A percentile compares a stretch with the other conserved stretches of the same genome.
Conservation (phyloP, 2,329 filamentous ascomycete species). For the Calonectria pseudoturangicola region DNA sequence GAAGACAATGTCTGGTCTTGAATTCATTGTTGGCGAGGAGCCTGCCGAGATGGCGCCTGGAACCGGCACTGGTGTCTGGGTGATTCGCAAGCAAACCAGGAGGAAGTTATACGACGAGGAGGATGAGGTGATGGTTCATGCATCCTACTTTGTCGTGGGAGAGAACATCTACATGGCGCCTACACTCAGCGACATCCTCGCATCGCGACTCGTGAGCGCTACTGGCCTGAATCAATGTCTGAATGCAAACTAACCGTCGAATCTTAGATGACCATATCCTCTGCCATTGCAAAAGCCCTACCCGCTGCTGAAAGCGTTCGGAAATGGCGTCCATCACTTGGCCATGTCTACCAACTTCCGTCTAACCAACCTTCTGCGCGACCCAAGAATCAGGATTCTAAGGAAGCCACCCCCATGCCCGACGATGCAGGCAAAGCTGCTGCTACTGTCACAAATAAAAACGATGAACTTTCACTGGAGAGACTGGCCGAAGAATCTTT, state of each 20-base stretch:
- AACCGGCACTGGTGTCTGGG: constrained; percentile 81
- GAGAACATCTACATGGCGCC: constrained; percentile 82
- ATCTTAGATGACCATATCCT: constrained; percentile 71
- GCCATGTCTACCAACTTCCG: constrained; percentile 70
- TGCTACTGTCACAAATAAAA: constrained; percentile 57
- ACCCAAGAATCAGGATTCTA: constrained; percentile 62
- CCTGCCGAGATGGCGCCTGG: constrained; percentile 78
- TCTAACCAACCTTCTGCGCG: constrained; percentile 52
- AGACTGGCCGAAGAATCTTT: constrained; percentile 75
- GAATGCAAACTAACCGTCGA: constrained; percentile 34
- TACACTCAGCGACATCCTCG: constrained; percentile 75
- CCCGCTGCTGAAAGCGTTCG: constrained; percentile 70
- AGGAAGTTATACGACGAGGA: constrained; percentile 73
- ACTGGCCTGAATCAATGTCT: background rate
- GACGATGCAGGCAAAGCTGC: constrained; percentile 58
- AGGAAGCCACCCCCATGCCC: constrained; percentile 69
- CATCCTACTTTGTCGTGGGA: constrained; percentile 78
- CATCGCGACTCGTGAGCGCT: constrained; percentile 72
- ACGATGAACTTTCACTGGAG: constrained; percentile 64
- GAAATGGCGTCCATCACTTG: constrained; percentile 73
- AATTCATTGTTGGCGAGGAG: constrained; percentile 80
- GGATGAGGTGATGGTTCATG: constrained; percentile 76
- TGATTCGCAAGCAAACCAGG: constrained; percentile 80
- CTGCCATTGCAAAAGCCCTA: constrained; percentile 72
- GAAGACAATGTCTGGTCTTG: constrained; percentile 78